phyloP scores from a whole-genome alignment of 768 basidiomycete species.

The Sarcodon aspratus region DNA sequence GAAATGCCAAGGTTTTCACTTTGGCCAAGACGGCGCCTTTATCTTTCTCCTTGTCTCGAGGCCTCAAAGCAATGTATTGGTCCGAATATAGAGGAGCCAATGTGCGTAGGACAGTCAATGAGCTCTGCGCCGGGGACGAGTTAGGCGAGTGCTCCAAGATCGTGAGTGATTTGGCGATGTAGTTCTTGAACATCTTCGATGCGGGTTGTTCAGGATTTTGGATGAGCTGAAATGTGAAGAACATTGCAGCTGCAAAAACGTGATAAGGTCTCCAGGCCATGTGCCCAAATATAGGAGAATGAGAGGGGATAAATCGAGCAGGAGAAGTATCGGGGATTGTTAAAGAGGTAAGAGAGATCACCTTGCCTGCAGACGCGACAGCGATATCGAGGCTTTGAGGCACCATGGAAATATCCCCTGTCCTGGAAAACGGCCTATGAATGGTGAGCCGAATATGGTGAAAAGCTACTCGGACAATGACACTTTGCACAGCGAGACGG shows the following conservation, averaged over 20 bases:
- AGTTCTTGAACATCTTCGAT: too few relatives aligned
- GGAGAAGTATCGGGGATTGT: slow-evolving; percentile 2
- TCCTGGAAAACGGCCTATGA: slow-evolving; percentile 58
- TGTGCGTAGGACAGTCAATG: too few relatives aligned
- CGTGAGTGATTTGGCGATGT: too few relatives aligned
- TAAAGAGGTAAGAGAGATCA: slow-evolving; percentile 31
- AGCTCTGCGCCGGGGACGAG: not conserved
- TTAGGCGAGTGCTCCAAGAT: too few relatives aligned
- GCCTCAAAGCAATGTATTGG: too few relatives aligned
- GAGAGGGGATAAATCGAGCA: slow-evolving; percentile 50
- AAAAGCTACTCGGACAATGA: slow-evolving; percentile 60
- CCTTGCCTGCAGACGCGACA: slow-evolving; percentile 56
- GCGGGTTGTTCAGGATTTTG: slow-evolving; percentile 58
- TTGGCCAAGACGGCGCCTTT: too few relatives aligned
- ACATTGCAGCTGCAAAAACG: slow-evolving; percentile 72
- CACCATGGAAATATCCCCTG: slow-evolving; percentile 8
- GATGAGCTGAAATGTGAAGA: slow-evolving; percentile 74
- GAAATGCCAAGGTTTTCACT: too few relatives aligned
- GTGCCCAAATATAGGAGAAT: slow-evolving; percentile 66
- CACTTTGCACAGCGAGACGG: slow-evolving; percentile 61
- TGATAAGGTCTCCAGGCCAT: slow-evolving; percentile 73
- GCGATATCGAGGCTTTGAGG: slow-evolving; percentile 42
- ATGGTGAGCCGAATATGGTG: slow-evolving; percentile 72
- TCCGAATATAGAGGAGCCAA: too few relatives aligned
- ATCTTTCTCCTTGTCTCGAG: too few relatives aligned